Base-by-base conservation (phyloP, 2,329 filamentous ascomycete genomes). In the Fusarium sp. region DNA sequence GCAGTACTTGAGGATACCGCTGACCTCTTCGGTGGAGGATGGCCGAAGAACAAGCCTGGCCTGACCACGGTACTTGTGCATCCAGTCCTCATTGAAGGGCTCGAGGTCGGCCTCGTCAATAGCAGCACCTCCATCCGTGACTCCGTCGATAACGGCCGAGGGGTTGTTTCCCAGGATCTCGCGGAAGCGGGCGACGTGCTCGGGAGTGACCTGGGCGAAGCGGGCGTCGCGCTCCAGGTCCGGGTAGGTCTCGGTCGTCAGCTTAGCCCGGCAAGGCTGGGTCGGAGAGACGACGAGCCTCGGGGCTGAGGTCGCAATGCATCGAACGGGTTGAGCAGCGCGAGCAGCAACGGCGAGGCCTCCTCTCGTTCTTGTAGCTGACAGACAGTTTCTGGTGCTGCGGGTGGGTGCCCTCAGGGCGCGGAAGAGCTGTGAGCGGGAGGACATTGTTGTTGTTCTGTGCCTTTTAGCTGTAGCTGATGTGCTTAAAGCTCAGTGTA, bases 51-150 rank as follows among this genome's bases (percentile, higher is more conserved):
- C 95, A 29, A 99, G 86, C 80, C 92, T 91, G 71, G 94, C 92
- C 84, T 98, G 95, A 33, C 97, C 97, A 71, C 94, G 92, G 86
- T 98, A 99, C 85, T 99, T 99, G 84, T 94, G 92, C 95, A 99
- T 98, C 97, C 97, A 99, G 85, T 99, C 97, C 81, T 92, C 91
- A 84, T 99, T 99, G 88, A 95, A 99, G 9, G 94, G 90, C 81
- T 97, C 94, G 75, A 98, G 88, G 81, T 98, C 97, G 78, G 94
- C 93, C n/a, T 92, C 82, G 33, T 85, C 91, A 83, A 95, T 91
- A 31, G 72, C 69, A 16, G 91, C 82, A 31, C 84, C 91, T 83
- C 95, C 91, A 29, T 72, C 74, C 5, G 91, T 94, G 64, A 98
- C 89, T 60, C 94, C 94, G 81, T 98, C 95, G 71, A 98, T 90